Evolutionary conservation across 495 filamentous ascomycete species (phyloP), one percentile per base, ranked within the genome.

Genomic region (Annulohypoxylon bovei): DNA sequence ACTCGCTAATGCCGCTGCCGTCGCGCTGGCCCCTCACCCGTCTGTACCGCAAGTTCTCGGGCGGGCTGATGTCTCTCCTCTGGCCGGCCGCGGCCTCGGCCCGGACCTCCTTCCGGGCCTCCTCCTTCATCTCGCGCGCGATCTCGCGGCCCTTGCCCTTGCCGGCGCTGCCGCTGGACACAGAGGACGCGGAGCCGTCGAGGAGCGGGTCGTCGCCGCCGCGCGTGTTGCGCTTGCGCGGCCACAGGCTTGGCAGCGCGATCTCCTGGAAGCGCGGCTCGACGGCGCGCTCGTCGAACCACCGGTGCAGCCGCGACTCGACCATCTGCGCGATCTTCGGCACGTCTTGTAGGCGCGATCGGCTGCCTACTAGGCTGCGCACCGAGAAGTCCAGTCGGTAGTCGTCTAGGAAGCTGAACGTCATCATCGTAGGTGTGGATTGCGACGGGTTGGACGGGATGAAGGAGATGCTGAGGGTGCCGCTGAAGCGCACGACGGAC

Each of bases 221-320:
- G 14, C 92, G 81, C 14, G 92, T 93, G 72, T 92, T 94, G 80
- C 86, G 86, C 80, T 92, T 98, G 53, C 96, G 82, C 7, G 96
- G 95, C 95, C 95, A 99, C 59, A 99, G 81, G 76, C 92, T 95
- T 6, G 95, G 95, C 25, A 99, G 81, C 6, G 92, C 93, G 37
- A 99, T 95, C 58, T 98, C 93, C 75, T 99, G 95, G 66, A 99
- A 97, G 23, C 93, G 86, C 8, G 95, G 95, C 80, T 98, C 95
- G 2, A 99, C 95, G 59, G 92, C 93, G 30, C 95, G 88, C 75
- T 98, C 95, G 76, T 99, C 95, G 71, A 99, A 97, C 95, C 95
- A 99, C 25, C 91, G 88, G 76, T 98, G 95, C 6, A 99, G 85
- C 6, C 95, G 87, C 4, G 90, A 89, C 79, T 99, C 95, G 39